Percentiles rank a stretch among this genome's conserved stretches.
Evolutionary conservation across 129 eudicot genomes (phyloP).

Genomic region (Gnaphalium uliginosum): DNA sequence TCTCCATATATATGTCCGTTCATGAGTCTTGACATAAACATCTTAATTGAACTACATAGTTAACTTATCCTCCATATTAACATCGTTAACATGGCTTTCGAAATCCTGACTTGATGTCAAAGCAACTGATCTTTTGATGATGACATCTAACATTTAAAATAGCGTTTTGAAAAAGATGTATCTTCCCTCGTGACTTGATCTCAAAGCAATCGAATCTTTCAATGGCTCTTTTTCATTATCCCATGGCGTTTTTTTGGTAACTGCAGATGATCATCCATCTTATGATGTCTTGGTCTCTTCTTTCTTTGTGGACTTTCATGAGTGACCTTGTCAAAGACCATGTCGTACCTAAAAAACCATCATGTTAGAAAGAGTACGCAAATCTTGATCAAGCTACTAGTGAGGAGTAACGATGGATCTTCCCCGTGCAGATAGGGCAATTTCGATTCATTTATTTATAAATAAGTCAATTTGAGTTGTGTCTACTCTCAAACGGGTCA

Average conservation of each 20-base stretch:
- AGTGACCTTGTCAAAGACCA: constrained; percentile 82
- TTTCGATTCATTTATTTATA: neutral
- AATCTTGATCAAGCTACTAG: neutral
- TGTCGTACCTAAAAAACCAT: constrained; percentile 56
- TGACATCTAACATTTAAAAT: too few species aligned
- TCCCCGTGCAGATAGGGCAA: neutral
- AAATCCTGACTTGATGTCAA: too few species aligned
- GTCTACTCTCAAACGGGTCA: constrained; percentile 1
- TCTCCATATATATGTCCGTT: too few species aligned
- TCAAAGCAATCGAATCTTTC: too few species aligned
- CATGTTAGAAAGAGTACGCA: constrained; percentile 1
- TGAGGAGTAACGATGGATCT: neutral
- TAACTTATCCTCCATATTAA: too few species aligned
- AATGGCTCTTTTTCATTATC: too few species aligned
- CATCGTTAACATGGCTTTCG: too few species aligned
- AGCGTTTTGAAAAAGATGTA: too few species aligned
- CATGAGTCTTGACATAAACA: too few species aligned
- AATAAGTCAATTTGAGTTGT: neutral
- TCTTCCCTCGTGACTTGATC: too few species aligned
- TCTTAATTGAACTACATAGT: too few species aligned
- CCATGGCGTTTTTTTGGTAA: constrained; percentile 26
- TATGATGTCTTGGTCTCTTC: constrained; percentile 48
- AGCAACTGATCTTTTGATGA: too few species aligned
- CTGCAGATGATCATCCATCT: constrained; percentile 28
- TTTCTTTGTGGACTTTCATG: constrained; percentile 51